Evolutionary conservation across 306 rosid species (phyloP), one percentile per base, ranked within the genome.

Genomic region (Prunus dulcis): DNA sequence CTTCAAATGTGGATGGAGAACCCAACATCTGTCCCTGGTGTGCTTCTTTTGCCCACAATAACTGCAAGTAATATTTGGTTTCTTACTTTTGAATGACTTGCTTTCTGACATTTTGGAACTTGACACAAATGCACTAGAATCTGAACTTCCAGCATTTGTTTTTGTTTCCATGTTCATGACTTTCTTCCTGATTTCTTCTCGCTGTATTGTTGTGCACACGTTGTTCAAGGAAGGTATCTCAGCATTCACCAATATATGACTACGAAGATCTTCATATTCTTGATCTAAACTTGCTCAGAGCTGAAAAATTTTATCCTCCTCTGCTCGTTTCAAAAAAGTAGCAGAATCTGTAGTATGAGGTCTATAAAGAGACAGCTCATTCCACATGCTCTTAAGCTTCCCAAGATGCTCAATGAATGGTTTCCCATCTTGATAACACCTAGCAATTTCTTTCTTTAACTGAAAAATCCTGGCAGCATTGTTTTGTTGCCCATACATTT

Each of bases 131-230:
- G n/a, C n/a, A n/a, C n/a, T n/a, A n/a, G n/a, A n/a, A n/a, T n/a
- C n/a, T n/a, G n/a, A n/a, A n/a, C n/a, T n/a, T n/a, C n/a, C n/a
- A n/a, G n/a, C n/a, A n/a, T n/a, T n/a, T n/a, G n/a, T n/a, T n/a
- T n/a, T n/a, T n/a, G n/a, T n/a, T n/a, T n/a, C n/a, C n/a, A n/a
- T n/a, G n/a, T n/a, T n/a, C n/a, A n/a, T n/a, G n/a, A n/a, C n/a
- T n/a, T n/a, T 63, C 63, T 30, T 64, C 32, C 46, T 75, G 10
- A 28, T 60, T 74, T 74, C 38, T 74, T 74, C 61, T 46, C 63
- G 53, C 2, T 74, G 47, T 12, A 74, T 75, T 2, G 14, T 63
- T 19, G 71, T 12, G 28, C 74, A 70, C 6, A 70, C 22, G 50
- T 15, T 49, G 7, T 45, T 27, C 17, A 12, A 70, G 3, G 41